phyloP scores from a whole-genome alignment of 345 rosid genomes.

The Lepidium aucheri region DNA sequence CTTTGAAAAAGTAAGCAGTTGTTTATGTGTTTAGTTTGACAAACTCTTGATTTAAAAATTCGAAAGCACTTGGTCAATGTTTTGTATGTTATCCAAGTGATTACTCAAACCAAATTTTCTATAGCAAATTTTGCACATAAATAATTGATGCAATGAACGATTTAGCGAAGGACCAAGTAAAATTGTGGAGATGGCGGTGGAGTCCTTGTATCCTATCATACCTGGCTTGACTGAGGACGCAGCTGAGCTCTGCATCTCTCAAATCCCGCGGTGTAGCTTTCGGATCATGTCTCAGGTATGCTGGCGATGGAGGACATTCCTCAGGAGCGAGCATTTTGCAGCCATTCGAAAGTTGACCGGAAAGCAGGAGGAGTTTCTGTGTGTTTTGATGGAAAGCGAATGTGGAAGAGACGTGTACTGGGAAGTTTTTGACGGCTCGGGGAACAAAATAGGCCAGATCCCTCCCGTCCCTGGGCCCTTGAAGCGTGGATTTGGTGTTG shows the following conservation, averaged over 20 bases:
- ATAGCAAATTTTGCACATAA: not conserved
- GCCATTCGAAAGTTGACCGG: conserved; percentile 52
- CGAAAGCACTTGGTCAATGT: not conserved
- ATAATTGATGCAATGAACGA: not conserved
- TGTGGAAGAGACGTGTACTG: conserved; percentile 71
- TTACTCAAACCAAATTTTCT: not conserved
- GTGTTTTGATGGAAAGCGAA: conserved; percentile 50
- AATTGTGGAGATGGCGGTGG: not conserved
- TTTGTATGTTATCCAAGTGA: not conserved
- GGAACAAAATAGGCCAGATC: conserved; percentile 44
- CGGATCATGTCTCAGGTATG: conserved; percentile 56
- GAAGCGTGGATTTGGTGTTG: conserved; percentile 67
- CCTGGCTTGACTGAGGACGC: conserved; percentile 87
- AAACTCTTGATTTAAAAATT: not conserved
- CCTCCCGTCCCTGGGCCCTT: conserved; percentile 69
- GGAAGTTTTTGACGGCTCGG: conserved; percentile 64
- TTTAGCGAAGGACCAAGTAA: not conserved
- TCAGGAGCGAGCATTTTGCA: conserved; percentile 67
- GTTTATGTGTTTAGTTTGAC: not conserved
- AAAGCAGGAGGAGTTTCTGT: conserved; percentile 66
- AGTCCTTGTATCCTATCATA: conserved; percentile 19
- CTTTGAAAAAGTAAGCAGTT: not conserved
- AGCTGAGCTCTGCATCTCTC: conserved; percentile 67
- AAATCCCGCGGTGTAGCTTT: conserved; percentile 53
- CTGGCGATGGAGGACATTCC: conserved; percentile 66